Evolutionary conservation across 139 green algal genomes (phyloP), one percentile per base, ranked within the genome.

Genomic region (Coelastrella sp.): DNA sequence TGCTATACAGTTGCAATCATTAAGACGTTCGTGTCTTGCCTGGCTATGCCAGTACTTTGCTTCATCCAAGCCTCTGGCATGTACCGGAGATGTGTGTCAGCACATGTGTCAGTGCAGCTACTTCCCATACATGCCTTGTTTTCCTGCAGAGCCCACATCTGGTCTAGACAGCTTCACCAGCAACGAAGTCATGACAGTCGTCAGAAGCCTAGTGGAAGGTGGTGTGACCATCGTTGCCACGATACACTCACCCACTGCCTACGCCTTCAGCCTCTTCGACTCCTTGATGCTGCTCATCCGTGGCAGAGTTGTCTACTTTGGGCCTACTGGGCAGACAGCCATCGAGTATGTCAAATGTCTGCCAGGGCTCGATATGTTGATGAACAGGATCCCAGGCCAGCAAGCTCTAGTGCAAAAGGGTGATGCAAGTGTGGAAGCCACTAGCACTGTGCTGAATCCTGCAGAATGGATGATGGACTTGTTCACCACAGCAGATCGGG

Each of bases 251-350:
- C 94, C 94, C 25, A 89, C 91, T 0, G 86, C 92, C 57, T 92
- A 93, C 86, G 91, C 88, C 57, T 97, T 96, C 85, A 76, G 37
- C 21, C 90, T 97, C 9, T 97, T 97, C 74, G 91, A 97, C 90
- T 60, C 57, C 9, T 83, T 92, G 21, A 85, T 94, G 50, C 86
- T 94, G 89, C 76, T 92, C 53, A 81, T 66, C 5, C 71, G 43
- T 4, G 71, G 45, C 41, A 62, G 86, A 2, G 41, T 84, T 3
- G 90, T 92, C 45, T 82, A 82, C 75, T 69, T 82, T 38, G 75
- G 75, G n/a, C 38, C 38, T 11, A 48, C 75, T 2, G 75, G 51
- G 19, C 19, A 34, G 8, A 60, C 48, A 34, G 73, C 73, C 34
- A 32, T 38, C 21, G 5, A 35, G 15, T 81, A 81, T 21, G 32